These are phyloP conservation scores for Shiraia sp. DNA, from an alignment of 2,329 filamentous ascomycete genomes.

Conservation along the genomic window DNA sequence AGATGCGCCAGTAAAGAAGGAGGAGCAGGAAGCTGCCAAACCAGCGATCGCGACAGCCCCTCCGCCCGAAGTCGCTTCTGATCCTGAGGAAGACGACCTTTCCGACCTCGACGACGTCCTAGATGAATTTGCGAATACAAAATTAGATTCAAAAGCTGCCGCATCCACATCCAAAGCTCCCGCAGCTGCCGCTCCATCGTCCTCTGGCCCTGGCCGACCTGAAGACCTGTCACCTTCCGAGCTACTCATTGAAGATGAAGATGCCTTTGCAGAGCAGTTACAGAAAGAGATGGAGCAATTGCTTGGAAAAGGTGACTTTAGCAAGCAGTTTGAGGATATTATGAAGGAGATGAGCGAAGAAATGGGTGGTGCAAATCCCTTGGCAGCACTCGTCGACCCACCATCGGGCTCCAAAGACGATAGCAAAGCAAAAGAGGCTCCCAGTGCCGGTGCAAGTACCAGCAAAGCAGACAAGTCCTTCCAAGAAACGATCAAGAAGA, in stretches of 20 bases:
- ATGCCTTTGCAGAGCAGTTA: conserved; percentile 83
- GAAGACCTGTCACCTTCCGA: conserved; percentile 34
- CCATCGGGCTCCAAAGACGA: conserved; percentile 20
- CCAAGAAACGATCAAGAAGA: conserved; percentile 88
- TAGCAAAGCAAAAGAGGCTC: conserved; percentile 7
- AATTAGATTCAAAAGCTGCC: conserved; percentile 55
- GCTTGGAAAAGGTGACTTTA: conserved; percentile 74
- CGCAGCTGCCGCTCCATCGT: conserved; percentile 41
- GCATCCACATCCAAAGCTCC: conserved; percentile 30
- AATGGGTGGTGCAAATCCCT: conserved; percentile 26
- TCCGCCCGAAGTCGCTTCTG: conserved; percentile 61
- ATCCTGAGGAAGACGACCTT: conserved; percentile 89
- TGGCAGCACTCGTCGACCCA: conserved; percentile 33
- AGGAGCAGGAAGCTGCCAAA: conserved; percentile 15
- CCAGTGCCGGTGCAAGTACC: conserved; percentile 11
- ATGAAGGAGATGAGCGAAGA: conserved; percentile 68
- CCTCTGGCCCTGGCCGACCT: conserved; percentile 47
- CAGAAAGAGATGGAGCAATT: conserved; percentile 87
- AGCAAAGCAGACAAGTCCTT: conserved; percentile 68
- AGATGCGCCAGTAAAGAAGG: conserved; percentile 22
- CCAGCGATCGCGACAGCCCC: conserved; percentile 16
- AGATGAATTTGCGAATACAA: conserved; percentile 79
- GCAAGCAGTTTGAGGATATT: conserved; percentile 76
- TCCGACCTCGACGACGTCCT: conserved; percentile 95
- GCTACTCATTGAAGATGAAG: conserved; percentile 46